Base-by-base conservation (phyloP, 2,329 filamentous ascomycete genomes). In the Colletotrichum somersetense region DNA sequence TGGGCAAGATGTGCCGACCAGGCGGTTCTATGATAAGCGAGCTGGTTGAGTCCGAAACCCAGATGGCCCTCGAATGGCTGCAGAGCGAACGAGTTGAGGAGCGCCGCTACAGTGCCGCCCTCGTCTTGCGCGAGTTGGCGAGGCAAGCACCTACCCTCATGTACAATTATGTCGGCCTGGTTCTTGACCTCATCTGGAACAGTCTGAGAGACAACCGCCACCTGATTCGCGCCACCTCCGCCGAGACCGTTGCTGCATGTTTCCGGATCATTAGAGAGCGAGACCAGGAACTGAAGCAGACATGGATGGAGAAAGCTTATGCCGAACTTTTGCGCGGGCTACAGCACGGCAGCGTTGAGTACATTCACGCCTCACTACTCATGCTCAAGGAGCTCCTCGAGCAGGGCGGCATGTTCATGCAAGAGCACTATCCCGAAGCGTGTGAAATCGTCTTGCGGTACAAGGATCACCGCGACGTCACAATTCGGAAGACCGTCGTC, bases 371-470 rank as follows among this genome's bases (percentile, higher is more conserved):
- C n/a, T 98, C 96, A 2, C 87, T 99, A 52, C 87, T 99, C 26
- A 95, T 97, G 1, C 88, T 98, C 77, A 97, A 96, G 80, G 96
- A 98, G 83, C 88, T 99, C 59, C 89, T 99, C 23, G 90, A 96
- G 74, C 96, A 97, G 80, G 96, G 96, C 65, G 95, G 95, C 77
- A 99, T 99, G 96, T 99, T 97, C 82, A 98, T 99, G 96, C 95
- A 97, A 78, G 93, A 95, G 50, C 91, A 95, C 79, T 99, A 98
- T 81, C 90, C 92, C 71, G 94, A 97, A 76, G 92, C 94, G 14
- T 98, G 96, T 80, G 96, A 99, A 74, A 95, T 96, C 74, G 93
- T 98, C 46, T 91, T 96, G 75, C 92, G 93, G 73, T 93, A 97
- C 81, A 97, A 97, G 81, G 96, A 99, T 76, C 94, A 98, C 77